A percentile compares a stretch with the other conserved stretches of the same genome.
Conservation (phyloP, 202 grass and related monocot genomes). For the Zizania palustris region DNA sequence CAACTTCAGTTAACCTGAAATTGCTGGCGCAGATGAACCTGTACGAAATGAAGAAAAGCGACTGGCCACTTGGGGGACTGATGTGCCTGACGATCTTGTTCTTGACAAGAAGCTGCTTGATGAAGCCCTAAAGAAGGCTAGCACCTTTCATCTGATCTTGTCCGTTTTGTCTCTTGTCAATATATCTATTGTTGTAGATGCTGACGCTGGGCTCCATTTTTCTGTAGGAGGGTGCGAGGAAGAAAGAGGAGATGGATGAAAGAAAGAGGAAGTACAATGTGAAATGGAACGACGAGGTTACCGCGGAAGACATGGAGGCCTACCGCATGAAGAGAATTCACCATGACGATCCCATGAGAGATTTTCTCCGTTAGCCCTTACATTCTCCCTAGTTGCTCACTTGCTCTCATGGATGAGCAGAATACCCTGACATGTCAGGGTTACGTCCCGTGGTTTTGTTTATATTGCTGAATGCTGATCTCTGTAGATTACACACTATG, state of each 20-base stretch:
- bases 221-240: slow-evolving; percentile 74
- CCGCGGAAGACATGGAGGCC: slow-evolving; percentile 91
- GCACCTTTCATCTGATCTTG: background rate
- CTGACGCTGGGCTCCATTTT: slow-evolving; percentile 42
- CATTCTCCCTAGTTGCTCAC: background rate
- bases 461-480: background rate
- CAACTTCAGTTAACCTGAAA: slow-evolving; percentile 32
- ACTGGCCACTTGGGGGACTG: slow-evolving; percentile 90
- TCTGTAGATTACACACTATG: background rate
- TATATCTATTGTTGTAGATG: background rate
- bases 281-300: slow-evolving; percentile 90
- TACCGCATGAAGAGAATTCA: slow-evolving; percentile 85
- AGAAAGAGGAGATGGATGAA: slow-evolving; percentile 86
- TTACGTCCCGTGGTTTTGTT: background rate
- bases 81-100: slow-evolving; percentile 84
- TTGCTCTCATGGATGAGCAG: background rate
- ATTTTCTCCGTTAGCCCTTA: slow-evolving; percentile 58
- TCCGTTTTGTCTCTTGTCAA: background rate
- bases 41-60: slow-evolving; percentile 69
- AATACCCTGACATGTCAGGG: background rate
- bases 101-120: slow-evolving; percentile 78
- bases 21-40: slow-evolving; percentile 56
- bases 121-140: slow-evolving; percentile 91
- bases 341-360: slow-evolving; percentile 94
- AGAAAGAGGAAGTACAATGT: slow-evolving; percentile 93